Conservation (phyloP, 306 rosid genomes). For the Vigna hirtella region DNA sequence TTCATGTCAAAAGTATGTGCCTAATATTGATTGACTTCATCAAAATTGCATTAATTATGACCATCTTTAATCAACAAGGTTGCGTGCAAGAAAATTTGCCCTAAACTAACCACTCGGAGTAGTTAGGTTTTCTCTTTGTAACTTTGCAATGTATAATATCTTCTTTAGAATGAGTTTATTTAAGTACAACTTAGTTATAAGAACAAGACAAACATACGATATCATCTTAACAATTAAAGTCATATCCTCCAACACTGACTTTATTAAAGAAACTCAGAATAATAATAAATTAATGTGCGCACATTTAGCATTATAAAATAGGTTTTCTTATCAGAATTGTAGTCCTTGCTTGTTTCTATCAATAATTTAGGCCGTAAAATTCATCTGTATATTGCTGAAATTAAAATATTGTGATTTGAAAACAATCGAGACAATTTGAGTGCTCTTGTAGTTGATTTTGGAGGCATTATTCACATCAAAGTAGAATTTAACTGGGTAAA, state of each 20-base stretch:
- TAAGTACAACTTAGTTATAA: conserved; percentile 10
- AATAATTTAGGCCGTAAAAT: conserved; percentile 24
- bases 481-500: not conserved
- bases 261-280: conserved; percentile 13
- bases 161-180: conserved; percentile 7
- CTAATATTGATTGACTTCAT: conserved; percentile 37
- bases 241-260: not conserved
- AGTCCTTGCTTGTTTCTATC: conserved; percentile 8
- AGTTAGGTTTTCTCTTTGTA: conserved; percentile 9
- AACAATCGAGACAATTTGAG: not conserved
- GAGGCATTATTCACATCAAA: not conserved
- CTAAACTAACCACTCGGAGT: not conserved
- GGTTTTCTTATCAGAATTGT: not conserved
- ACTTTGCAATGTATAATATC: not conserved
- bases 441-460: not conserved
- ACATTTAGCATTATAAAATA: not conserved
- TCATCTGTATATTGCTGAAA: not conserved
- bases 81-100: conserved; percentile 39
- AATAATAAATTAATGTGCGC: not conserved
- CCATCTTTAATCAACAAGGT: conserved; percentile 17
- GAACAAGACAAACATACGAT: conserved; percentile 13
- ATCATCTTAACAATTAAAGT: conserved; percentile 19
- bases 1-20: conserved; percentile 56
- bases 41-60: not conserved
- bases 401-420: too few species aligned